Base-by-base conservation (phyloP, 176 grass and related monocot genomes). In the Neostapfia colusana region DNA sequence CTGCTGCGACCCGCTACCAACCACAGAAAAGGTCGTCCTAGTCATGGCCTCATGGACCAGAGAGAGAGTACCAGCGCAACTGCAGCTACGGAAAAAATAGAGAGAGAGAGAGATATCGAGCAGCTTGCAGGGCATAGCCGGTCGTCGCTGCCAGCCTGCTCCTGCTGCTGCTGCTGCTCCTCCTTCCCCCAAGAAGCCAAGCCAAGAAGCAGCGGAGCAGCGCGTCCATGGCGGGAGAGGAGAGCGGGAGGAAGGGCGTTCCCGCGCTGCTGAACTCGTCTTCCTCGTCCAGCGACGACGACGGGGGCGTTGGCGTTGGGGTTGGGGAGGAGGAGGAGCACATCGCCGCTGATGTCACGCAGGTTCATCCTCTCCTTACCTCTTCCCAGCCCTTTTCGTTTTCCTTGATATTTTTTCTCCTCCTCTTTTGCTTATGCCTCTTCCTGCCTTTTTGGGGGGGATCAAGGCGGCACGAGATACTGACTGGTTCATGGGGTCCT, bases 281-380 rank as follows among this genome's bases (percentile, higher is more conserved):
- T 13, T 24, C 74, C 18, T 21, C 59, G 21, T 78, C 14, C 69
- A 76, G 27, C 67, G 67, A 69, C 10, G 53, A 6, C 8, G 74
- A 18, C 34, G 35, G 11, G 37, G 41, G 18, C n/a, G n/a, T n/a
- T n/a, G n/a, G n/a, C n/a, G n/a, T n/a, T n/a, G n/a, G n/a, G n/a
- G n/a, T n/a, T n/a, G n/a, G n/a, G n/a, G n/a, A n/a, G n/a, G n/a
- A n/a, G 64, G 41, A 83, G 62, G 92, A 95, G 23, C 85, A 84
- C 77, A 91, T 95, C 18, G 88, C 83, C 51, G 91, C 88, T 26
- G 80, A 95, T 53, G 65, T 88, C 44, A 88, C 82, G 0, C 66
- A 94, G 88, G 91, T n/a, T n/a, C n/a, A n/a, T 84, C n/a, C 65
- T 9, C 18, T 48, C 49, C 6, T 0, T 34, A 51, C 6, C 50